Percentiles rank a stretch among this genome's conserved stretches.
phyloP scores from a whole-genome alignment of 2,329 filamentous ascomycete genomes.

The Hypoxylon sp. region DNA sequence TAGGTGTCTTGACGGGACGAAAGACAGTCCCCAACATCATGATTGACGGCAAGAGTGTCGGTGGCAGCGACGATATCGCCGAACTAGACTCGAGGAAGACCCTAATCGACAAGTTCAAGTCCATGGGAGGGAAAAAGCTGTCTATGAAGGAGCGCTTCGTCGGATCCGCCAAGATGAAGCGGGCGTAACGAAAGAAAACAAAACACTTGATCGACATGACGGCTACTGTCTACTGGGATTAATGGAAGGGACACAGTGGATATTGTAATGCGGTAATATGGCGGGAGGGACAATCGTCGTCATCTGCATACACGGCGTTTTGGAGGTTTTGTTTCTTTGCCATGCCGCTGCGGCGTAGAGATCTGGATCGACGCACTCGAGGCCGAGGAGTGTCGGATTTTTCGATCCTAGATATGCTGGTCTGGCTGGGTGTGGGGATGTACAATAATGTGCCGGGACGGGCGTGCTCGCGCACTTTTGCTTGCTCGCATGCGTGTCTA shows the following conservation, averaged over 20 bases:
- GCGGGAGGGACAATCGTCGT: slow-evolving; percentile 16
- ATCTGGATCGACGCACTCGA: slow-evolving; percentile 15
- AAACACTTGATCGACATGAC: slow-evolving; percentile 1
- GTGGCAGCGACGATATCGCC: slow-evolving; percentile 86
- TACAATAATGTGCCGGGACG: slow-evolving; percentile 21
- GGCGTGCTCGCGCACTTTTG: not conserved
- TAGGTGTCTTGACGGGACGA: slow-evolving; percentile 78
- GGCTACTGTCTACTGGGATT: slow-evolving; percentile 3
- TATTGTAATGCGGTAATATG: slow-evolving; percentile 29
- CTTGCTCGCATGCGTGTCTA: not conserved
- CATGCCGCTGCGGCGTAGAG: slow-evolving; percentile 7
- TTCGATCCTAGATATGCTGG: slow-evolving; percentile 5
- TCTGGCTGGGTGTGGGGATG: slow-evolving; percentile 16
- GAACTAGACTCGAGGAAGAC: slow-evolving; percentile 72
- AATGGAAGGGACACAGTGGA: slow-evolving; percentile 16
- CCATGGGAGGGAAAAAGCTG: slow-evolving; percentile 74
- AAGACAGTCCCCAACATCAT: slow-evolving; percentile 92
- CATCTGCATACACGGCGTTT: slow-evolving; percentile 36
- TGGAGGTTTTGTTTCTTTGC: slow-evolving; percentile 28
- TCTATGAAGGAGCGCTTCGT: slow-evolving; percentile 58
- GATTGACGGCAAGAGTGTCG: slow-evolving; percentile 86
- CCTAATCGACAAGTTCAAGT: slow-evolving; percentile 74
- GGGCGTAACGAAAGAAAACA: slow-evolving; percentile 14
- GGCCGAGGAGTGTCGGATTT: slow-evolving; percentile 16
- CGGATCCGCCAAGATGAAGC: slow-evolving; percentile 33